Conservation (phyloP, 2,329 filamentous ascomycete species). For the Aspergillus sp. region DNA sequence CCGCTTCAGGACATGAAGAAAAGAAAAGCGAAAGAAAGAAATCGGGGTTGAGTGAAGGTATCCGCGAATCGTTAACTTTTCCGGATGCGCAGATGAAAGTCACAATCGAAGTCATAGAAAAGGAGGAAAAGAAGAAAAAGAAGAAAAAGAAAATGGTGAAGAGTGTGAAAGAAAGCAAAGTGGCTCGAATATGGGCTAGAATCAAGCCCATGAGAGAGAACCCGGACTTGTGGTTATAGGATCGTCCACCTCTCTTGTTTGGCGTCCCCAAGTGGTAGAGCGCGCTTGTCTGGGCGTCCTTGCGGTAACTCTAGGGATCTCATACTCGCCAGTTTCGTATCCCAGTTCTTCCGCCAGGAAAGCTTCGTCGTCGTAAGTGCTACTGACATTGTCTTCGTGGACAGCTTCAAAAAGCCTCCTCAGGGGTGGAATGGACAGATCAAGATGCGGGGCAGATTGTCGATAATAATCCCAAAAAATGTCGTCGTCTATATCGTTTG, state of each 20-base stretch:
- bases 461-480: constrained; percentile 24
- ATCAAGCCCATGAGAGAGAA: not conserved
- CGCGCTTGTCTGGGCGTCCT: not conserved
- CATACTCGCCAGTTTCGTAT: not conserved
- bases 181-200: too few relatives aligned
- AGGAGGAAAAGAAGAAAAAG: not conserved
- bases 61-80: not conserved
- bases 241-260: not conserved
- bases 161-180: not conserved
- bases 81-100: not conserved
- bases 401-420: constrained; percentile 20
- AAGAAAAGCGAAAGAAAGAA: not conserved
- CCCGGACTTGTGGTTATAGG: not conserved
- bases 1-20: not conserved
- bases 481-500: constrained; percentile 29
- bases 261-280: not conserved
- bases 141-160: not conserved
- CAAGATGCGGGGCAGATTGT: constrained; percentile 1
- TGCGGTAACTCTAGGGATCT: not conserved
- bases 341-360: not conserved
- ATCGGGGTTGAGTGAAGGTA: not conserved
- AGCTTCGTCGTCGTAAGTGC: not conserved
- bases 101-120: not conserved
- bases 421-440: constrained; percentile 16
- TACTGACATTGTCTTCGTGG: not conserved